Percentiles rank a stretch among this genome's conserved stretches.
These are phyloP conservation scores for Apiosordaria backusii DNA, from an alignment of 495 filamentous ascomycete species.

Conservation along the genomic window DNA sequence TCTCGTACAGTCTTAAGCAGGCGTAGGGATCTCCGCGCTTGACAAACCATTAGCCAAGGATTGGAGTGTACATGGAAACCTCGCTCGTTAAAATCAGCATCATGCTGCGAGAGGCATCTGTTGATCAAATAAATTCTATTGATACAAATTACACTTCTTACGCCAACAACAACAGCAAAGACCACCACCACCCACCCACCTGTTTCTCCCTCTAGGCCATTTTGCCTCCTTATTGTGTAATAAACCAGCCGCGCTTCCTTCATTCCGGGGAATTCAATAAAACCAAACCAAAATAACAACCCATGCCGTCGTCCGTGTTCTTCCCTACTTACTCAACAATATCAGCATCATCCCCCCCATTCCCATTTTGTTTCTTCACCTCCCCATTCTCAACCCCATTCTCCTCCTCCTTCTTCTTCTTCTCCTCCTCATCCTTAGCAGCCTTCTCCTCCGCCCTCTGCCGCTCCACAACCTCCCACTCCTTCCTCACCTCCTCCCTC, in stretches of 20 bases:
- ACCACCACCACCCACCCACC: background rate
- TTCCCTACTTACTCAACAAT: background rate
- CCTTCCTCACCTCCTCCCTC: conserved; percentile 12
- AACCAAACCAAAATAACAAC: background rate
- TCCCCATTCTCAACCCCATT: background rate
- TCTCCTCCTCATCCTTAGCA: background rate
- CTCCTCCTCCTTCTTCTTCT: background rate
- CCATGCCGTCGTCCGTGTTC: no score
- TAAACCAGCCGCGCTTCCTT: background rate
- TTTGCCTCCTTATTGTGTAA: background rate
- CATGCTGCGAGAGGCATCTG: no score
- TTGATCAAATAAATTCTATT: background rate
- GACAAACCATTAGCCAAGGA: no score
- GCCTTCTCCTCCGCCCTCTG: background rate
- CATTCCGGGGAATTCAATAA: background rate
- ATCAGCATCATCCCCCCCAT: background rate
- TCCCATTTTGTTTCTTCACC: background rate
- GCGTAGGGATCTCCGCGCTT: no score
- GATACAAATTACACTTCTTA: background rate
- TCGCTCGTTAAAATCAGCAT: no score
- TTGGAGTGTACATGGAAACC: no score
- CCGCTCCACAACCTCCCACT: background rate
- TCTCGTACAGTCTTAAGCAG: no score
- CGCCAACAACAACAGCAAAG: background rate
- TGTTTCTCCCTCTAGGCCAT: background rate